Percentiles rank a stretch among this genome's conserved stretches.
These are phyloP conservation scores for Hypsizygus marmoreus DNA, from an alignment of 768 basidiomycete genomes.

Conservation along the genomic window DNA sequence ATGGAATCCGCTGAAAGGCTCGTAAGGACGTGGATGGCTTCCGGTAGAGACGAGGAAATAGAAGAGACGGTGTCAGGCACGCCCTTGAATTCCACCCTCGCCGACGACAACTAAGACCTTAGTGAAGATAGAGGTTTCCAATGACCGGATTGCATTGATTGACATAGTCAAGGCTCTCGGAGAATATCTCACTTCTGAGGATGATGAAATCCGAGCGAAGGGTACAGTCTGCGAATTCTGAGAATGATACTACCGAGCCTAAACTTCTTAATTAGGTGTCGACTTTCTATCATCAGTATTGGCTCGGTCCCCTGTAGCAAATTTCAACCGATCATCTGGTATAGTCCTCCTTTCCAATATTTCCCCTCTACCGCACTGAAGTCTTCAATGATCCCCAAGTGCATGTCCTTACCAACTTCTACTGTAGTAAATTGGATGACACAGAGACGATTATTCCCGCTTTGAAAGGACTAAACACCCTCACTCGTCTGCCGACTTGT, in stretches of 20 bases:
- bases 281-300: constrained; percentile 79
- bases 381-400: constrained; percentile 45
- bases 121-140: constrained; percentile 44
- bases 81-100: constrained; percentile 22
- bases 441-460: constrained; percentile 82
- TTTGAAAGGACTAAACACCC: constrained; percentile 68
- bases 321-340: constrained; percentile 85
- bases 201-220: constrained; percentile 75
- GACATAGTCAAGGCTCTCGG: constrained; percentile 86
- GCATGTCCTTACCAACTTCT: constrained; percentile 81
- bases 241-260: constrained; percentile 1
- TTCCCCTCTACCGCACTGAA: constrained; percentile 12
- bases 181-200: constrained; percentile 85
- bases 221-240: constrained; percentile 46
- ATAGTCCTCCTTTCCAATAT: constrained; percentile 22
- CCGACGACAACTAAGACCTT: constrained; percentile 6
- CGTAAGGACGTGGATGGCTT: constrained; percentile 73
- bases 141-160: constrained; percentile 60
- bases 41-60: constrained; percentile 61
- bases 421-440: constrained; percentile 84
- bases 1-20: constrained; percentile 48
- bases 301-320: constrained; percentile 54
- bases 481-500: constrained; percentile 65
- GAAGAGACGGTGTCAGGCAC: constrained; percentile 60
- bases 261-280: constrained; percentile 58